Evolutionary conservation across 108 stramenopile species (phyloP).

Genomic region (Nannochloropsis salina): DNA sequence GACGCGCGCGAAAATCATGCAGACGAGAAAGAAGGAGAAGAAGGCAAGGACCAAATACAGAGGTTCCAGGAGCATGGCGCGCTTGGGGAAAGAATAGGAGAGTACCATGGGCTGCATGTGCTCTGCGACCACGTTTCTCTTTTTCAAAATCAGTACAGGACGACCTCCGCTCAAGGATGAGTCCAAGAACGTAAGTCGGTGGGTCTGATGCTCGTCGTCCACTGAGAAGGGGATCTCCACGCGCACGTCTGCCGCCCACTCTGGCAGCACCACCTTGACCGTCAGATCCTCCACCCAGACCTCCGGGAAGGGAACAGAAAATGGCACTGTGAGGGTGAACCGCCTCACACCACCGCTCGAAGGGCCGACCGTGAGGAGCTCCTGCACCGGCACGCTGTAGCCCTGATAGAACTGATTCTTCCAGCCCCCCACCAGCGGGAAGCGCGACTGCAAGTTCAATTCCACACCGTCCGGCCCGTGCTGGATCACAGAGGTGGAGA

Average conservation of each 20-base stretch:
- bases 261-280: constrained; percentile 57
- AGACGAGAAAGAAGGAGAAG: constrained; percentile 31
- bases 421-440: constrained; percentile 59
- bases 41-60: constrained; percentile 33
- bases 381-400: constrained; percentile 54
- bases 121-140: constrained; percentile 53
- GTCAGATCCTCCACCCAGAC: constrained; percentile 54
- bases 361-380: constrained; percentile 19
- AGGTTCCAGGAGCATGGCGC: constrained; percentile 34
- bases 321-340: constrained; percentile 48
- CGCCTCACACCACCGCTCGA: background rate
- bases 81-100: constrained; percentile 31
- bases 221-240: constrained; percentile 48
- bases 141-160: constrained; percentile 51
- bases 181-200: constrained; percentile 55
- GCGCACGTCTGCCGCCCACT: constrained; percentile 49
- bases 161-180: constrained; percentile 47
- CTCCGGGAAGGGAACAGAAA: constrained; percentile 38
- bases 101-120: constrained; percentile 40
- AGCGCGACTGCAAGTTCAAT: constrained; percentile 49
- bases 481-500: constrained; percentile 44
- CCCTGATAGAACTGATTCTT: constrained; percentile 58
- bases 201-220: constrained; percentile 32
- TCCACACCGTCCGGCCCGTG: constrained; percentile 31
- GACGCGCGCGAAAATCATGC: constrained; percentile 25